Evolutionary conservation across 2,329 filamentous ascomycete species (phyloP).

Genomic region (Botrytis galanthina): DNA sequence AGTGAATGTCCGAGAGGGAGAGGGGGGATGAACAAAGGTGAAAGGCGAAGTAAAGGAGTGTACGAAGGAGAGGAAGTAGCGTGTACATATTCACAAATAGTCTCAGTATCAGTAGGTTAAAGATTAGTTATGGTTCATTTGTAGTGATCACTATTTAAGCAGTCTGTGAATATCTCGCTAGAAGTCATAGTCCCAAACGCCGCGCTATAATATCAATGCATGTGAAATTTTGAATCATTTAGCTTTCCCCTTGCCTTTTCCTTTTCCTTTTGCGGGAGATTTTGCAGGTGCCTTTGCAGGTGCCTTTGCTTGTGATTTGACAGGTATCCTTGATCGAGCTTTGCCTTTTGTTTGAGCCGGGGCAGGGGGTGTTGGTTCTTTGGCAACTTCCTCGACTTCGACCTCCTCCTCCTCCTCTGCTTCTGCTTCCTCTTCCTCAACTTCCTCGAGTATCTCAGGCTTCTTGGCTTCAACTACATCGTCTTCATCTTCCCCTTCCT

Average conservation of each 20-base stretch:
- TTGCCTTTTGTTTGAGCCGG: conserved; percentile 36
- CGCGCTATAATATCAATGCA: conserved; percentile 12
- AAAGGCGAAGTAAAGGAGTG: neutral
- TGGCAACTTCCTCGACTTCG: conserved; percentile 28
- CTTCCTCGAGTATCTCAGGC: conserved; percentile 44
- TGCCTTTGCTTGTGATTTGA: conserved; percentile 37
- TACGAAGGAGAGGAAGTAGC: neutral
- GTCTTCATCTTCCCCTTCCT: conserved; percentile 29
- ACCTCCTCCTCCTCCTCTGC: conserved; percentile 25
- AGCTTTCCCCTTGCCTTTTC: conserved; percentile 24
- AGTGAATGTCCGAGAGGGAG: neutral
- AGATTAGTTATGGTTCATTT: neutral
- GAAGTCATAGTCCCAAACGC: conserved; percentile 14
- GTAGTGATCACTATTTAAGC: neutral
- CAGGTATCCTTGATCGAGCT: conserved; percentile 23
- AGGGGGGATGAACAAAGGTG: too few species aligned
- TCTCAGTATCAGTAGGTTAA: neutral
- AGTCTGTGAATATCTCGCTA: neutral
- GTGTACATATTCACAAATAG: neutral
- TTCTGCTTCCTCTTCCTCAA: conserved; percentile 27
- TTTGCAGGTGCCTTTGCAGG: conserved; percentile 37
- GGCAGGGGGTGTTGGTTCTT: conserved; percentile 29
- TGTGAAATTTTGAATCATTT: conserved; percentile 14
- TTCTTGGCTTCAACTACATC: conserved; percentile 26
- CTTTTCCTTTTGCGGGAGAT: conserved; percentile 32